Base-by-base conservation (phyloP, 2,329 filamentous ascomycete genomes). In the Rutstroemia sp. region DNA sequence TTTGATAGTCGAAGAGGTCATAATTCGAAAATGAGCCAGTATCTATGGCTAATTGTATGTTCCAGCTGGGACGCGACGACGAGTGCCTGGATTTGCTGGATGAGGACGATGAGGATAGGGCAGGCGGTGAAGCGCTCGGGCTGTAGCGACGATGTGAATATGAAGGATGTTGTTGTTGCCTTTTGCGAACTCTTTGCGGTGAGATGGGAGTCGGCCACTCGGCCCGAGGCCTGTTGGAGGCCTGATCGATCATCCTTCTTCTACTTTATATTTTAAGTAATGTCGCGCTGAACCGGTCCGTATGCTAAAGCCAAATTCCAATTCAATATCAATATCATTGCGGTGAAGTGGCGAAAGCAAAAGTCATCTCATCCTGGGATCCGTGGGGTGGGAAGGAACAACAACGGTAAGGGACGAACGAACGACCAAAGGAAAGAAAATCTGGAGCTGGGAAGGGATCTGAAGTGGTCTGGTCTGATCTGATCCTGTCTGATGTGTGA, bases 311-410 rank as follows among this genome's bases (percentile, higher is more conserved):
- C 42, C 19, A 46, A 46, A 25, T 19, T 23, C 19, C n/a, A 47
- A 48, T 34, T 49, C 23, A 54, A 42, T 54, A 54, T 50, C 52
- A 54, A 19, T 19, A 49, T 47, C 52, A 55, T 50, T 55, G 52
- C 51, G 46, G 52, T 41, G 37, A 49, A 55, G 37, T 16, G 23
- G 34, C 38, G 37, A 27, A 39, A 44, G 52, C 25, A 47, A 50
- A 38, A 50, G 52, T 27, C 46, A 55, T 55, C 14, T 27, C 46
- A 55, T 55, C 14, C 46, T 55, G 21, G 46, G 25, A 44, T 50
- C 34, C 46, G 52, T 30, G 23, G 39, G 39, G 19, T 42, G 16
- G 39, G 39, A 34, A 34, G 30, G 30, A 34, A 34, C 30, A 34
- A 34, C 30, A 34, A 34, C 27, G 10, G 10, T 10, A 34, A 34